phyloP scores from a whole-genome alignment of 2,329 filamentous ascomycete species.

The Hypoxylon sp. region DNA sequence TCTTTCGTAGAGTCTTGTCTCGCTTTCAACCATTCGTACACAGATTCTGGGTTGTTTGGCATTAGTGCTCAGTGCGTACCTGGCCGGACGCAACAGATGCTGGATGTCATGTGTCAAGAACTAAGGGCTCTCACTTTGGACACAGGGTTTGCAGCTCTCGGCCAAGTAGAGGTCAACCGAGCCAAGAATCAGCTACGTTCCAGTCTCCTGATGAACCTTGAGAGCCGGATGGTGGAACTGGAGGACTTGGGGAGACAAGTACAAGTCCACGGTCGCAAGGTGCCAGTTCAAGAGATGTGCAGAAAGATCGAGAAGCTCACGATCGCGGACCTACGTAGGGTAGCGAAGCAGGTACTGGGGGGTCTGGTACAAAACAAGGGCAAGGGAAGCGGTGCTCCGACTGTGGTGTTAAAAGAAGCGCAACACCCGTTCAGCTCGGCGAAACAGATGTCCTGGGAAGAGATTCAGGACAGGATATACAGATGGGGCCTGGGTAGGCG shows the following conservation, averaged over 20 bases:
- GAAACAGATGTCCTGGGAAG: constrained; percentile 82
- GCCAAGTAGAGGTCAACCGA: constrained; percentile 82
- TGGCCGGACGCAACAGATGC: constrained; percentile 81
- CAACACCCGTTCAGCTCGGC: constrained; percentile 77
- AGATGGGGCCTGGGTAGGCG: constrained; percentile 82
- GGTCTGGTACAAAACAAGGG: constrained; percentile 82
- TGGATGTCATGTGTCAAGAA: constrained; percentile 95
- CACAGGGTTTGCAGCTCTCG: constrained; percentile 78
- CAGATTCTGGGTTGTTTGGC: constrained; percentile 93
- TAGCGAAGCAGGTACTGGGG: constrained; percentile 82
- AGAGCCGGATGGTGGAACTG: constrained; percentile 96
- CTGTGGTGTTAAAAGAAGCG: constrained; percentile 93
- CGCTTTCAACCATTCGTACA: constrained; percentile 98
- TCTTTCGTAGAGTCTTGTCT: constrained; percentile 97
- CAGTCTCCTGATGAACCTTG: constrained; percentile 94
- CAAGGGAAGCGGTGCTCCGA: constrained; percentile 85
- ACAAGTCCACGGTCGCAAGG: constrained; percentile 94
- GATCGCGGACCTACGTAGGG: constrained; percentile 81
- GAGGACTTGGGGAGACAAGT: constrained; percentile 96
- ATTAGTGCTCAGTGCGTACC: constrained; percentile 90
- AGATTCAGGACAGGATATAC: constrained; percentile 88
- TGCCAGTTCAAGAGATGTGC: constrained; percentile 95
- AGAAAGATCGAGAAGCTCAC: constrained; percentile 84
- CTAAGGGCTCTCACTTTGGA: constrained; percentile 82
- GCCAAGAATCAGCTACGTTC: constrained; percentile 97